A percentile compares a stretch with the other conserved stretches of the same genome.
phyloP scores from a whole-genome alignment of 2,329 filamentous ascomycete genomes.

The Zopfia rhizophila region DNA sequence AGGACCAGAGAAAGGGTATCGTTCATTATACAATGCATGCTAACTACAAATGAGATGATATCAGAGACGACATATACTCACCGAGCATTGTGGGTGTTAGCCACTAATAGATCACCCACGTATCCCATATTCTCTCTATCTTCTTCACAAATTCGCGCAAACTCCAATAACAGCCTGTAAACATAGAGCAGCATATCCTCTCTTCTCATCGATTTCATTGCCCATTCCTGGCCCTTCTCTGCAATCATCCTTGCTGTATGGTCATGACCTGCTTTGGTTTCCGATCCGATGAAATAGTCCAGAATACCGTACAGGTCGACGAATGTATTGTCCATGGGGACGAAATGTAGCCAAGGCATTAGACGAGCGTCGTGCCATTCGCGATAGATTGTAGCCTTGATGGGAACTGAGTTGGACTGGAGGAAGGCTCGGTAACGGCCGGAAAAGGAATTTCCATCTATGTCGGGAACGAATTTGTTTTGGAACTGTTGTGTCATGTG shows the following conservation, averaged over 20 bases:
- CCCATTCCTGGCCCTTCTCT: slow-evolving; percentile 72
- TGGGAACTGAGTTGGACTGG: slow-evolving; percentile 71
- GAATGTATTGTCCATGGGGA: slow-evolving; percentile 79
- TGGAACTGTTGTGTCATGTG: too few species aligned
- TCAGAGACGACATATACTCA: too few species aligned
- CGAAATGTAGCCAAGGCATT: slow-evolving; percentile 80
- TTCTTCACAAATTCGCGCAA: slow-evolving; percentile 55
- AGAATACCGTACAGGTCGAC: slow-evolving; percentile 76
- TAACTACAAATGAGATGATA: too few species aligned
- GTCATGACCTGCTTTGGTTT: slow-evolving; percentile 55
- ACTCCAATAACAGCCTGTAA: slow-evolving; percentile 65
- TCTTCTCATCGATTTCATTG: slow-evolving; percentile 71
- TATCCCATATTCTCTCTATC: slow-evolving; percentile 54
- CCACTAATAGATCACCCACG: slow-evolving; percentile 47
- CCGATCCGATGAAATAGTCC: slow-evolving; percentile 72
- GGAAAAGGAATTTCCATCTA: slow-evolving; percentile 68
- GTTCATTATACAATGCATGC: too few species aligned
- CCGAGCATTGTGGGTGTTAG: too few species aligned
- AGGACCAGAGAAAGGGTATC: too few species aligned
- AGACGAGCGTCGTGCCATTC: slow-evolving; percentile 80
- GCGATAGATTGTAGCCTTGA: slow-evolving; percentile 80
- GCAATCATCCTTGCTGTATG: slow-evolving; percentile 72
- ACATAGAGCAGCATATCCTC: slow-evolving; percentile 81
- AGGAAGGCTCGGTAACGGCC: slow-evolving; percentile 64
- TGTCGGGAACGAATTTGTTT: slow-evolving; percentile 66